Evolutionary conservation across 2,329 filamentous ascomycete genomes (phyloP).

Genomic region (Arthrobotrys pseudoclavata): DNA sequence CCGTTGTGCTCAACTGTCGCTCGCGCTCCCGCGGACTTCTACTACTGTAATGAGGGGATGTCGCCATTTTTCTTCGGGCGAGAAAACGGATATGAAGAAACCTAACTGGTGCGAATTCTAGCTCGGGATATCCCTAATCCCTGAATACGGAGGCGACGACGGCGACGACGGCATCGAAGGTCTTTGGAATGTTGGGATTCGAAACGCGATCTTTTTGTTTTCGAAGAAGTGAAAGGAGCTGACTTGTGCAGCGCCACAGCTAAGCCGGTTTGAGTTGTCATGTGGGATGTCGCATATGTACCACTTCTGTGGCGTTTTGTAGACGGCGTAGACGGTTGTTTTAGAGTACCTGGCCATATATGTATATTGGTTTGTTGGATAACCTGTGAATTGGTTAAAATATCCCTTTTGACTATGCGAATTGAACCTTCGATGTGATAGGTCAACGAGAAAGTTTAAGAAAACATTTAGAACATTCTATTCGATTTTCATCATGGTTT

Average conservation of each 20-base stretch:
- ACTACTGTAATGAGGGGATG: slow-evolving; percentile 14
- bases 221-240: slow-evolving; percentile 7
- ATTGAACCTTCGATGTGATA: background rate
- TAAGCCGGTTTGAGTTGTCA: slow-evolving; percentile 30
- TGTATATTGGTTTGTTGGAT: slow-evolving; percentile 1
- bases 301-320: slow-evolving; percentile 12
- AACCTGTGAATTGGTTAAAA: slow-evolving; percentile 1
- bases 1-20: background rate
- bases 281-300: slow-evolving; percentile 19
- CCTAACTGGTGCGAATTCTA: slow-evolving; percentile 1
- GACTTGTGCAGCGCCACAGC: slow-evolving; percentile 19
- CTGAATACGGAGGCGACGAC: slow-evolving; percentile 7
- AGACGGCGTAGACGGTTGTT: slow-evolving; percentile 3
- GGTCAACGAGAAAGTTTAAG: background rate
- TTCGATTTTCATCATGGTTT: background rate
- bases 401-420: too few species aligned
- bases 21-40: slow-evolving; percentile 3
- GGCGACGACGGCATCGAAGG: slow-evolving; percentile 10
- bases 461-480: background rate
- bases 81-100: background rate
- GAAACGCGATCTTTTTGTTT: slow-evolving; percentile 12
- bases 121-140: background rate
- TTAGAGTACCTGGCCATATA: background rate
- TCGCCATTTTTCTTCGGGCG: background rate
- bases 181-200: background rate